Evolutionary conservation across 2,329 filamentous ascomycete genomes (phyloP).

Genomic region (Ophiognomonia clavigignenti-juglandacearum): DNA sequence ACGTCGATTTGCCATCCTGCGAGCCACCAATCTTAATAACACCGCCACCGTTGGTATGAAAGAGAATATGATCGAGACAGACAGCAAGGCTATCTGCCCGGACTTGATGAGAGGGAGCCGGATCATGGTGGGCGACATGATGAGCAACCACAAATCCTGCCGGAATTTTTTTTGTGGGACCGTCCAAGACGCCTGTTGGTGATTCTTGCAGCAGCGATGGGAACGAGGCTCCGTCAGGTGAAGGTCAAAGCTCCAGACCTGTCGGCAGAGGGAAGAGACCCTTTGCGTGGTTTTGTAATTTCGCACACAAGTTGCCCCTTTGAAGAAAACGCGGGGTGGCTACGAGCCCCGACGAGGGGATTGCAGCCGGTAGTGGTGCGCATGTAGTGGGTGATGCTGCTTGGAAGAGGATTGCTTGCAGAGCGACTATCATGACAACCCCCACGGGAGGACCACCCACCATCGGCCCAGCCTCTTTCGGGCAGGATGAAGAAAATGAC

Average conservation of each 20-base stretch:
- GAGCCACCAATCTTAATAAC: neutral
- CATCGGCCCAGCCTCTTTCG: slow-evolving; percentile 4
- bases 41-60: slow-evolving; percentile 7
- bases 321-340: too few species aligned
- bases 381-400: neutral
- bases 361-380: neutral
- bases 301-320: too few species aligned
- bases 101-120: slow-evolving; percentile 1
- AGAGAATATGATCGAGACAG: slow-evolving; percentile 1
- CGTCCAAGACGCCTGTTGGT: neutral
- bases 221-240: neutral
- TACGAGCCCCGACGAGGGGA: neutral
- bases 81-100: slow-evolving; percentile 5
- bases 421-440: slow-evolving; percentile 3
- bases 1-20: slow-evolving; percentile 6
- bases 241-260: neutral
- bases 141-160: neutral
- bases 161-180: neutral
- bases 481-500: slow-evolving; percentile 13
- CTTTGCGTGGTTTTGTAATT: slow-evolving; percentile 4
- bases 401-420: neutral
- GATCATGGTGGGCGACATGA: neutral
- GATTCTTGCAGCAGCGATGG: neutral
- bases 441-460: slow-evolving; percentile 2
- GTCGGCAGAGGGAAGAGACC: neutral